These are phyloP conservation scores for Albatrellus sp. DNA, from an alignment of 1,284 basidiomycete species.

Conservation along the genomic window DNA sequence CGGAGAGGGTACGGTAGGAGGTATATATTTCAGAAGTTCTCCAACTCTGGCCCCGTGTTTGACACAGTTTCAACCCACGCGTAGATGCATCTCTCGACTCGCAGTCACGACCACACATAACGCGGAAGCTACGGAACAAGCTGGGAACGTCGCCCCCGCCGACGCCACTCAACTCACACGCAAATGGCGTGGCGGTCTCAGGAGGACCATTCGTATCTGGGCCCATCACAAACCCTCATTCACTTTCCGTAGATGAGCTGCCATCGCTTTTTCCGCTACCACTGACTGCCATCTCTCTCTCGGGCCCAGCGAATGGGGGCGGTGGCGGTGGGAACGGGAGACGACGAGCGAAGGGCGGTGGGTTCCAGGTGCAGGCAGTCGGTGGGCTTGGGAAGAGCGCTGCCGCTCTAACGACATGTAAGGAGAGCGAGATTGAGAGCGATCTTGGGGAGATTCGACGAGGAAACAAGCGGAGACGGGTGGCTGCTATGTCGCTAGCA, in stretches of 20 bases:
- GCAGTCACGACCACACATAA: conserved; percentile 66
- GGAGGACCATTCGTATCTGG: conserved; percentile 46
- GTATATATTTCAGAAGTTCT: conserved; percentile 20
- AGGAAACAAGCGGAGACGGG: conserved; percentile 55
- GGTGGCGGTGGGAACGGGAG: conserved; percentile 30
- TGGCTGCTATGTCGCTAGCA: conserved; percentile 25
- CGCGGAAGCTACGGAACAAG: conserved; percentile 70
- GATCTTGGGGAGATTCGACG: conserved; percentile 67
- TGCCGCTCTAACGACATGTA: conserved; percentile 34
- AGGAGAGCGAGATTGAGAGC: conserved; percentile 56
- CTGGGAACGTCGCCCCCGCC: conserved; percentile 52
- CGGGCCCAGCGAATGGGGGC: conserved; percentile 22
- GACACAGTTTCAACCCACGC: neutral
- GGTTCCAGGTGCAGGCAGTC: conserved; percentile 29
- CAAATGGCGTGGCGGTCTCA: conserved; percentile 15
- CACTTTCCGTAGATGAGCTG: conserved; percentile 68
- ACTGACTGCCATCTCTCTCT: conserved; percentile 35
- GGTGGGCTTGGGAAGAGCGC: conserved; percentile 61
- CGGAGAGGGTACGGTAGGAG: conserved; percentile 57
- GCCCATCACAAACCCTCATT: conserved; percentile 64
- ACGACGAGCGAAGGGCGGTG: conserved; percentile 45
- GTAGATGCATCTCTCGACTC: conserved; percentile 57
- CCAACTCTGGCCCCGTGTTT: neutral
- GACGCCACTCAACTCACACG: conserved; percentile 29
- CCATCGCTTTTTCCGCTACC: conserved; percentile 73